Evolutionary conservation across 2,329 filamentous ascomycete species (phyloP).

Genomic region (Annulohypoxylon truncatum): DNA sequence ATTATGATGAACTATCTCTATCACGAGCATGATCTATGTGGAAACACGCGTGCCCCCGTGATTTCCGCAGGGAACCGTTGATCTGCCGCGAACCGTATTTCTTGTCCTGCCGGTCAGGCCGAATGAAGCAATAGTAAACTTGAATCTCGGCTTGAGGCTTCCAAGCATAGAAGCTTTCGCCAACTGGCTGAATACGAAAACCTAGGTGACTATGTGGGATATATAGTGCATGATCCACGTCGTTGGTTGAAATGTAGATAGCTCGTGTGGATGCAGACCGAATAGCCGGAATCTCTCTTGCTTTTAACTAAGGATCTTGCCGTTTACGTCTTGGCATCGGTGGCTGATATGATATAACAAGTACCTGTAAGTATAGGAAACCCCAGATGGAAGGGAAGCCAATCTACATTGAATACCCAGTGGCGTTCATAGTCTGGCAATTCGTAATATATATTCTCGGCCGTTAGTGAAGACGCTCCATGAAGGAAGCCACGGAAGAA

Average conservation of each 20-base stretch:
- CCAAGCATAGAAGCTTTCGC: neutral
- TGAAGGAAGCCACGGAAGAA: conserved; percentile 4
- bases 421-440: neutral
- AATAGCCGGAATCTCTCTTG: neutral
- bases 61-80: conserved; percentile 19
- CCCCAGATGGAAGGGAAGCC: neutral
- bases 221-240: neutral
- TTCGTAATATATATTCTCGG: conserved; percentile 16
- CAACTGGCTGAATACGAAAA: conserved; percentile 13
- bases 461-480: conserved; percentile 12
- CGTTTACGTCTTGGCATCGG: conserved; percentile 10
- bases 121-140: neutral
- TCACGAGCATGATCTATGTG: neutral
- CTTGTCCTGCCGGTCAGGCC: neutral
- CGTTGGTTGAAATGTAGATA: neutral
- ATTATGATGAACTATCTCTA: neutral
- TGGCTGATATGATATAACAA: neutral
- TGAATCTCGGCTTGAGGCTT: neutral
- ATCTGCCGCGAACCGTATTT: conserved; percentile 4
- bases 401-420: neutral
- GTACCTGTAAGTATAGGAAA: conserved; percentile 14
- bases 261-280: neutral
- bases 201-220: neutral
- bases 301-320: conserved; percentile 3
- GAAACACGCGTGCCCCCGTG: neutral